Evolutionary conservation across 257 asterid genomes (phyloP), one percentile per base, ranked within the genome.

Genomic region (Ophiorrhiza pumila): DNA sequence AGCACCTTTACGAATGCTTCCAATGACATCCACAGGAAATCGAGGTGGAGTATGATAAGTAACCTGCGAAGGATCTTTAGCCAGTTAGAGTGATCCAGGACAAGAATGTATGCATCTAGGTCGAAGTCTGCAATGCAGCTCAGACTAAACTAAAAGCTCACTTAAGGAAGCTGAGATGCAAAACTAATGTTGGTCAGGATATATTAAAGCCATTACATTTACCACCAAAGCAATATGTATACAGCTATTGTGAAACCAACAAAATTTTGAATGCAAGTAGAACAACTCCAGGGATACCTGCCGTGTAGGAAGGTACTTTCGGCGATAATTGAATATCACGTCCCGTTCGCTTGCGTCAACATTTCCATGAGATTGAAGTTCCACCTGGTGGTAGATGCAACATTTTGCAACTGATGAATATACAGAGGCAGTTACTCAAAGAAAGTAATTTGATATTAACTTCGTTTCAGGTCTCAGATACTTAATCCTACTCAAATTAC

Each of bases 21-120:
- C 73, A 71, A 83, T 87, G 71, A 87, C 83, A 66, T 83, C 95
- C 68, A 86, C 87, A 34, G 96, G 91, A 72, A 89, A 90, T 71
- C 86, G 94, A 77, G 97, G 96, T 70, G 97, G 97, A 75, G 97
- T 91, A 70, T 89, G 91, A 74, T 91, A 91, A 73, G 94, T 83
- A 70, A 91, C 97, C 96, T 91, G 84, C 74, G 71, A 71, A 72
- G 66, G 50, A 71, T 76, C 72, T 62, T 52, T 46, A 46, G 71
- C 47, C 60, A 47, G 37, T 71, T 39, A 45, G 61, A 59, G 31
- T 27, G 69, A 49, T 71, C 59, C 68, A 66, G 31, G 23, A n/a
- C 42, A 42, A 29, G 41, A 29, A 25, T 52, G 41, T 42, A 57
- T 27, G 15, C n/a, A 27, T 74, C 29, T 11, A 47, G 27, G 53